phyloP scores from a whole-genome alignment of 1,284 basidiomycete species.

The Sporisorium sorghi region DNA sequence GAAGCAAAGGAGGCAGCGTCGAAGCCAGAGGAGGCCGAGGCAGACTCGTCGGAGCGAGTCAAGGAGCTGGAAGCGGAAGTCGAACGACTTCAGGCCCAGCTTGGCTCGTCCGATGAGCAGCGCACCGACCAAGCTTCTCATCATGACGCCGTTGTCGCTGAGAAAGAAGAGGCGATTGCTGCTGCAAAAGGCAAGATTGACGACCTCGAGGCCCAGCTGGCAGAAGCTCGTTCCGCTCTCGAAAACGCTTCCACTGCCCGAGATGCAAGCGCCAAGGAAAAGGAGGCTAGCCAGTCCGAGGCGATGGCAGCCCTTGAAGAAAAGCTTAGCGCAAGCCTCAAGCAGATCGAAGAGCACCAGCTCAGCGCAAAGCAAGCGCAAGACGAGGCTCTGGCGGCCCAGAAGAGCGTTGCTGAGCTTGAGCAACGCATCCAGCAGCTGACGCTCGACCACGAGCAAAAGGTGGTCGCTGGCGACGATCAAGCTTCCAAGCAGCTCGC shows the following conservation, averaged over 20 bases:
- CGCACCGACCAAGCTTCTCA: slow-evolving; percentile 24
- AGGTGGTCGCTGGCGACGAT: slow-evolving; percentile 5
- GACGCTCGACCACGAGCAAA: slow-evolving; percentile 32
- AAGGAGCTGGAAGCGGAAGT: slow-evolving; percentile 40
- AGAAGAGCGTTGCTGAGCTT: slow-evolving; percentile 17
- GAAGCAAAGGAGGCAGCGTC: slow-evolving; percentile 11
- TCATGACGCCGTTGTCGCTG: slow-evolving; percentile 13
- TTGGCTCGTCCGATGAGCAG: slow-evolving; percentile 21
- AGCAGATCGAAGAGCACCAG: slow-evolving; percentile 36
- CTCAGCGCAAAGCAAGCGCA: slow-evolving; percentile 23
- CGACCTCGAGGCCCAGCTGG: slow-evolving; percentile 28
- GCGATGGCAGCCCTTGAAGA: slow-evolving; percentile 28
- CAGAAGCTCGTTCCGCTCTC: slow-evolving; percentile 22
- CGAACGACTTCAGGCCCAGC: slow-evolving; percentile 20
- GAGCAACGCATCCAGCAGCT: slow-evolving; percentile 34
- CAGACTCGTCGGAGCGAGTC: slow-evolving; percentile 14
- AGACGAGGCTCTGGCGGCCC: slow-evolving; percentile 26
- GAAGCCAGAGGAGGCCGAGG: slow-evolving; percentile 8
- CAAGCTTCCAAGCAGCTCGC: slow-evolving; percentile 23
- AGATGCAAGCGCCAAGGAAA: slow-evolving; percentile 18
- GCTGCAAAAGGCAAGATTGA: slow-evolving; percentile 30
- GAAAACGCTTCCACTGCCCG: slow-evolving; percentile 21
- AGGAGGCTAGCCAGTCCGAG: slow-evolving; percentile 13
- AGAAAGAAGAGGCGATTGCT: slow-evolving; percentile 35
- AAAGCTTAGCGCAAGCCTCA: slow-evolving; percentile 22